These are phyloP conservation scores for Trichoderma oligosporum DNA, from an alignment of 2,329 filamentous ascomycete species.

Conservation along the genomic window DNA sequence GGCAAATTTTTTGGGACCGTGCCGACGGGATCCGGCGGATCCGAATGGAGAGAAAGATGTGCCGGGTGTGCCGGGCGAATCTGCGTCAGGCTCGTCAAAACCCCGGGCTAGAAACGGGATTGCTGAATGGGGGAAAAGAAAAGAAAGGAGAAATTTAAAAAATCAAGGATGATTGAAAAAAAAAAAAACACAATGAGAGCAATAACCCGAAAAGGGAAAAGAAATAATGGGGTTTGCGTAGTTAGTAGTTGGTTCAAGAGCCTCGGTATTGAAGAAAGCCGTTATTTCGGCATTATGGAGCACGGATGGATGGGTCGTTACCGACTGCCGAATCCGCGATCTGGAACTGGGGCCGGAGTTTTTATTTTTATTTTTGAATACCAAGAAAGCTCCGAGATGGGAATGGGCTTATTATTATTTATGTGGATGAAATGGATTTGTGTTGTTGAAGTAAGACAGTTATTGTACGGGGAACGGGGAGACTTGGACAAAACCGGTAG, in stretches of 20 bases:
- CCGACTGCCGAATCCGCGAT: constrained; percentile 13
- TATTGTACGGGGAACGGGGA: not conserved
- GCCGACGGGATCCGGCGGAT: constrained; percentile 5
- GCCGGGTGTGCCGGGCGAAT: not conserved
- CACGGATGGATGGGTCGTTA: not conserved
- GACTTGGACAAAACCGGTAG: no score
- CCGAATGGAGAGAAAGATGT: not conserved
- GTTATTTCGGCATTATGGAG: constrained; percentile 9
- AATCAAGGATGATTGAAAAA: not conserved
- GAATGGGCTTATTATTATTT: not conserved
- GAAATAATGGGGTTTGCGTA: not conserved
- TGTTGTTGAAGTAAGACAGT: no score
- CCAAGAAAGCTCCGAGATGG: constrained; percentile 3
- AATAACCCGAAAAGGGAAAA: not conserved
- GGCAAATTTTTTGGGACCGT: not conserved
- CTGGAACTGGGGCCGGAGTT: not conserved
- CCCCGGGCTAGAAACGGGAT: not conserved
- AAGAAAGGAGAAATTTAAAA: no score
- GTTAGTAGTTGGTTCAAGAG: not conserved
- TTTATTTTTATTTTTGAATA: not conserved
- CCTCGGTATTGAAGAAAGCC: constrained; percentile 1
- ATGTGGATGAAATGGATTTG: not conserved
- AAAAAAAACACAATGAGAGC: not conserved
- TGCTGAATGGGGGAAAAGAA: not conserved
- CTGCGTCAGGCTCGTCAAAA: not conserved